Evolutionary conservation across 2,329 filamentous ascomycete genomes (phyloP).

Genomic region (Geosmithia putterillii): DNA sequence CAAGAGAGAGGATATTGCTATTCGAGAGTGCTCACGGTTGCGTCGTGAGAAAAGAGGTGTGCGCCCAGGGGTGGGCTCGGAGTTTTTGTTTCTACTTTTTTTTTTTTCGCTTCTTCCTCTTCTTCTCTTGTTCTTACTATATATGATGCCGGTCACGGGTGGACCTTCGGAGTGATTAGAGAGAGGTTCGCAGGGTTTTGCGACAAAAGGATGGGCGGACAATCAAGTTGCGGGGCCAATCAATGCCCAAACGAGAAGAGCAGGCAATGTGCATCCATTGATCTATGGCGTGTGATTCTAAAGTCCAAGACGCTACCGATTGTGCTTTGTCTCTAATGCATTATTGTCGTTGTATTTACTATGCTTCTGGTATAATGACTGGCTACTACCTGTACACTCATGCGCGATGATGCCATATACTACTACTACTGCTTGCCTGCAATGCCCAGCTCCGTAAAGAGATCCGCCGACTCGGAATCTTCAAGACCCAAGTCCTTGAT

Average conservation of each 20-base stretch:
- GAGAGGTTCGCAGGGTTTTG: not conserved
- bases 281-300: too few species aligned
- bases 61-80: not conserved
- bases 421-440: too few species aligned
- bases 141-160: not conserved
- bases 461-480: slow-evolving; percentile 31
- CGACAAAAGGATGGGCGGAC: too few species aligned
- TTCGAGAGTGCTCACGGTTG: not conserved
- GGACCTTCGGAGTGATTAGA: not conserved
- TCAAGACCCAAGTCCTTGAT: slow-evolving; percentile 58
- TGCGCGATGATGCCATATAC: too few species aligned
- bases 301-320: too few species aligned
- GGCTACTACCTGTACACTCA: slow-evolving; percentile 1
- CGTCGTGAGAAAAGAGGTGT: too few species aligned
- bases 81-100: not conserved
- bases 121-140: not conserved
- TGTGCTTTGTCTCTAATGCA: too few species aligned
- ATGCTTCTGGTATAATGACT: too few species aligned
- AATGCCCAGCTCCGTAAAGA: slow-evolving; percentile 39
- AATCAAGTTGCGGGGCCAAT: too few species aligned
- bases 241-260: too few species aligned
- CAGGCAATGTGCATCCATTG: too few species aligned
- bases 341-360: too few species aligned
- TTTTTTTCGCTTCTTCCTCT: not conserved
- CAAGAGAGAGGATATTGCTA: not conserved